phyloP scores from a whole-genome alignment of 208 protist species.

The Angomonas ambiguus region DNA sequence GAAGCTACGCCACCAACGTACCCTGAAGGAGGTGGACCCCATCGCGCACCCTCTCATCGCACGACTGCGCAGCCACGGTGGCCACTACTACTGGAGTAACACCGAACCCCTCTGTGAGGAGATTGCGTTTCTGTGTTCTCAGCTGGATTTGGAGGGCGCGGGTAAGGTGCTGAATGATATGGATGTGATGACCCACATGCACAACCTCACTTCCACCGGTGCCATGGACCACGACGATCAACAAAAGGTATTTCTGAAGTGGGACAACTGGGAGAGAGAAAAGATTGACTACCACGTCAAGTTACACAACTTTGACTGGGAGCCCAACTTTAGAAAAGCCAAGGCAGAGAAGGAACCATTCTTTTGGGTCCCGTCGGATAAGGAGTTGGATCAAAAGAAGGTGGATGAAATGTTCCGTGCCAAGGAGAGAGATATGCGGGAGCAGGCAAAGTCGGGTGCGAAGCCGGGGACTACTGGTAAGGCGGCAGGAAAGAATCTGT shows the following conservation, averaged over 20 bases:
- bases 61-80: constrained; percentile 60
- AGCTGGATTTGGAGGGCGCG: constrained; percentile 79
- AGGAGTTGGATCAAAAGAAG: constrained; percentile 80
- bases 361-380: constrained; percentile 87
- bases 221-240: constrained; percentile 90
- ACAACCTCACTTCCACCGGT: constrained; percentile 80
- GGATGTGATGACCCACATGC: constrained; percentile 92
- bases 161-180: constrained; percentile 87
- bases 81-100: constrained; percentile 84
- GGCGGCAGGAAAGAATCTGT: constrained; percentile 63
- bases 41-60: constrained; percentile 65
- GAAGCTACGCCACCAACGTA: constrained; percentile 76
- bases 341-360: constrained; percentile 91
- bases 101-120: constrained; percentile 84
- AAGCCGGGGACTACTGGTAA: constrained; percentile 71
- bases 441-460: constrained; percentile 46
- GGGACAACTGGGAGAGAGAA: constrained; percentile 91
- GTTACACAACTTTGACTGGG: constrained; percentile 76
- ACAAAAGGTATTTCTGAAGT: constrained; percentile 87
- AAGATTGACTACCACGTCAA: constrained; percentile 90
- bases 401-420: constrained; percentile 81
- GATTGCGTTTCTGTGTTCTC: constrained; percentile 78
- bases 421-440: constrained; percentile 66
- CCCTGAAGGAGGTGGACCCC: constrained; percentile 66
- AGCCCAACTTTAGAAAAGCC: constrained; percentile 85